A percentile compares a stretch with the other conserved stretches of the same genome.
Conservation (phyloP, 2,329 filamentous ascomycete genomes). For the Calcarisporium arbuscula region DNA sequence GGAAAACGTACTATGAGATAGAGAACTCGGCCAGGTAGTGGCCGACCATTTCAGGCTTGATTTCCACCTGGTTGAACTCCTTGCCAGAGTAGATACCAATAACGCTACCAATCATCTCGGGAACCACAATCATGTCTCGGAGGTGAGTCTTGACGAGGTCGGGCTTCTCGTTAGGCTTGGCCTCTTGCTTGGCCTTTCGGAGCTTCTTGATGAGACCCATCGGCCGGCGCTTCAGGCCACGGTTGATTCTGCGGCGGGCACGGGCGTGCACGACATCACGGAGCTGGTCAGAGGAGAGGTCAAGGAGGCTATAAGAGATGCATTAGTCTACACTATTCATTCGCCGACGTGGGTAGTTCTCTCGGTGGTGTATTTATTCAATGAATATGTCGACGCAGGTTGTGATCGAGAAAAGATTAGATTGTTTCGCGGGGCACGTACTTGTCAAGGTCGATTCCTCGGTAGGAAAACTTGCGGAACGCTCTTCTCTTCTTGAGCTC, state of each 20-base stretch:
- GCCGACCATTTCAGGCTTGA: conserved; percentile 99
- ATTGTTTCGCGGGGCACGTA: conserved; percentile 48
- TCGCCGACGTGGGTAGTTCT: background rate
- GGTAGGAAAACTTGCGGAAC: conserved; percentile 99
- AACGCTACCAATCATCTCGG: conserved; percentile 99
- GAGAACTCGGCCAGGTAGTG: conserved; percentile 99
- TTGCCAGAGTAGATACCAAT: conserved; percentile 99
- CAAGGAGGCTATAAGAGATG: conserved; percentile 69
- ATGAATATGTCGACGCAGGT: too few relatives aligned
- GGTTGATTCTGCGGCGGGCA: conserved; percentile 98
- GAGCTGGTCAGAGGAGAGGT: conserved; percentile 97
- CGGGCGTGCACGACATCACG: conserved; percentile 99
- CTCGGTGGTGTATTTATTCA: background rate
- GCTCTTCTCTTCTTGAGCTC: conserved; percentile 99
- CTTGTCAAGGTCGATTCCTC: conserved; percentile 99
- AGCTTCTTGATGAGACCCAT: conserved; percentile 99
- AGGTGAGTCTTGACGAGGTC: conserved; percentile 99
- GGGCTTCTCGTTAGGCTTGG: conserved; percentile 99
- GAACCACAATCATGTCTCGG: conserved; percentile 99
- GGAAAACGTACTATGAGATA: conserved; percentile 87
- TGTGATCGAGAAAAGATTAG: background rate
- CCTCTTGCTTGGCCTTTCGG: conserved; percentile 98
- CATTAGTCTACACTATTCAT: conserved; percentile 11
- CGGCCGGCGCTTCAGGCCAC: conserved; percentile 98
- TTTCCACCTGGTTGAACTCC: conserved; percentile 99